Evolutionary conservation across 1,284 basidiomycete species (phyloP), one percentile per base, ranked within the genome.

Genomic region (Mrakiaceae sp.): DNA sequence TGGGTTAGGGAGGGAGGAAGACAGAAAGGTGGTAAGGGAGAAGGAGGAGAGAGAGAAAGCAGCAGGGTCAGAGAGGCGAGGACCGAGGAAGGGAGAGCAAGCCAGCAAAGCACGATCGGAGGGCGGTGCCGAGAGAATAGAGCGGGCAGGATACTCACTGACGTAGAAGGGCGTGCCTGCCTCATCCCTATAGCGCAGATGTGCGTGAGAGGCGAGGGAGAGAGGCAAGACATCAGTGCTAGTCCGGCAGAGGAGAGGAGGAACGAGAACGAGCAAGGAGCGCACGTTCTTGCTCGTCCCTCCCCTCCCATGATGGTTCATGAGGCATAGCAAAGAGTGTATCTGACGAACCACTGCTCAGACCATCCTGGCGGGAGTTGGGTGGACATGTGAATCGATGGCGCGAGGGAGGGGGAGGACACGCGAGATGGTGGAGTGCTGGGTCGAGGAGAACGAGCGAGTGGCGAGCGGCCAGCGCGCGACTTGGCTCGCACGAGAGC

Each of bases 161-260:
- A 66, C 60, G 55, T 63, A 66, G 54, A 58, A 66, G 44, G 64
- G 60, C 8, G 60, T 66, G 14, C 64, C 64, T 47, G 54, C 55
- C 48, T 66, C 53, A 51, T 62, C 61, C 16, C 64, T 66, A 56
- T 8, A 47, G 43, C 7, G 40, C n/a, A 57, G 10, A 57, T 27
- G 27, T 27, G 27, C 27, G 27, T 27, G 27, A 27, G 27, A 27
- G 27, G 27, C 27, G 27, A 27, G 27, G 27, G 27, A 27, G 27
- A 27, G 27, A 27, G 27, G 27, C 27, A 27, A 27, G 27, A 27
- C 27, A 27, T 27, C 27, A 27, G 27, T 27, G 27, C 27, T 27
- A 27, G 27, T 27, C 27, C 27, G 27, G 27, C 27, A 27, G 27
- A 27, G 27, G 27, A 27, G 27, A 27, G 27, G 27, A 27, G 27